Evolutionary conservation across 1,284 basidiomycete species (phyloP), one percentile per base, ranked within the genome.

Genomic region (Puccinia hordei): DNA sequence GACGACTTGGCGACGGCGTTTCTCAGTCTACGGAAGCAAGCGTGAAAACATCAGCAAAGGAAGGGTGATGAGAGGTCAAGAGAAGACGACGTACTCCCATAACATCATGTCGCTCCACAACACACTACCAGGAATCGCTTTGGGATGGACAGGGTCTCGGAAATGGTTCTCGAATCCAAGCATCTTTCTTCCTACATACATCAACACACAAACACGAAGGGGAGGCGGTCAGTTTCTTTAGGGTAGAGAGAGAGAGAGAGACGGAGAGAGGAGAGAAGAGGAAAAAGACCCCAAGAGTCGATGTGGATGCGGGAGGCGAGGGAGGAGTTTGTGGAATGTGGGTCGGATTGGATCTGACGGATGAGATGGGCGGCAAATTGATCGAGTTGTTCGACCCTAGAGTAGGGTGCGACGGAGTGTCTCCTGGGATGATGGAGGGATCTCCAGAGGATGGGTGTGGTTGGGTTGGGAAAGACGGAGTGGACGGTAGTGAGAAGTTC

Each of bases 21-120:
- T n/a, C n/a, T n/a, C n/a, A n/a, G n/a, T n/a, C n/a, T n/a, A n/a
- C n/a, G n/a, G n/a, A n/a, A n/a, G n/a, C n/a, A n/a, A n/a, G n/a
- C n/a, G n/a, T n/a, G n/a, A n/a, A n/a, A n/a, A n/a, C n/a, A n/a
- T n/a, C n/a, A n/a, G n/a, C n/a, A n/a, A n/a, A n/a, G n/a, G n/a
- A n/a, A n/a, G n/a, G n/a, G n/a, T n/a, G n/a, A n/a, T n/a, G n/a
- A n/a, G n/a, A n/a, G n/a, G n/a, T n/a, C n/a, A n/a, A n/a, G n/a
- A n/a, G n/a, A n/a, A n/a, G n/a, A n/a, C n/a, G 38, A 76, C 75
- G 35, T 22, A 79, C 76, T 79, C n/a, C 65, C 68, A 79, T 15
- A 79, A 35, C 38, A 79, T 79, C 76, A 79, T 79, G 24, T 79
- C 66, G 44, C 33, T 55, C 76, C 76, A 79, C 59, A 79, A 44